Evolutionary conservation across 2,329 filamentous ascomycete genomes (phyloP).

Genomic region (Pyricularia pennisetigena): DNA sequence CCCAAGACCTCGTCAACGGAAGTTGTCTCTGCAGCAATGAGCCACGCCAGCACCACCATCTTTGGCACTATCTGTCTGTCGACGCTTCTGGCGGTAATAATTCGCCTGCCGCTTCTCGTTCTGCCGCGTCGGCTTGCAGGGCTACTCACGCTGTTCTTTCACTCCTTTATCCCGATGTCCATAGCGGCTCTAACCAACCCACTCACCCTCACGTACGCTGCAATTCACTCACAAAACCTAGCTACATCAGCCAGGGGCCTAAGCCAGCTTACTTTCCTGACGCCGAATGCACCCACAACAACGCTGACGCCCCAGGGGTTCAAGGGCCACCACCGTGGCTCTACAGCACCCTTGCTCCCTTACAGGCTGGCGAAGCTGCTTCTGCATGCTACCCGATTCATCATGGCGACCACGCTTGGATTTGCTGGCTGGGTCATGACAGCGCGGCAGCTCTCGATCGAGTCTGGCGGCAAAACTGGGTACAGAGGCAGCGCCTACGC

Average conservation of each 20-base stretch:
- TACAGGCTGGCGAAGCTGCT: conserved; percentile 89
- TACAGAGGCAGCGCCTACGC: conserved; percentile 80
- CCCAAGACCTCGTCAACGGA: conserved; percentile 69
- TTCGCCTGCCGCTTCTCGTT: conserved; percentile 76
- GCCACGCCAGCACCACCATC: conserved; percentile 74
- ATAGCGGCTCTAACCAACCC: conserved; percentile 84
- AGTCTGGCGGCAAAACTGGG: conserved; percentile 32
- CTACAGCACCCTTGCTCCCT: conserved; percentile 52
- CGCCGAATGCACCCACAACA: conserved; percentile 62
- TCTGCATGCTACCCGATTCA: conserved; percentile 79
- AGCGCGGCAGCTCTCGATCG: conserved; percentile 64
- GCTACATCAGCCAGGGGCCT: conserved; percentile 68
- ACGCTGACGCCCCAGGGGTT: conserved; percentile 51
- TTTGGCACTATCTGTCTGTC: conserved; percentile 90
- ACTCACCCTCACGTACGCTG: conserved; percentile 81
- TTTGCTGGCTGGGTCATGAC: conserved; percentile 97
- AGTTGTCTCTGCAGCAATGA: conserved; percentile 73
- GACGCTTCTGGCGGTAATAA: conserved; percentile 67
- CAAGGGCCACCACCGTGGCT: conserved; percentile 16
- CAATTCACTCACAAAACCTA: conserved; percentile 84
- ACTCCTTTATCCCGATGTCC: conserved; percentile 74
- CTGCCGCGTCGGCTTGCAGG: conserved; percentile 60
- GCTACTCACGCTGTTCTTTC: conserved; percentile 52
- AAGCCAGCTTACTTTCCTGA: conserved; percentile 73
- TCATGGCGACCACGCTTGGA: conserved; percentile 82